Percentiles rank a stretch among this genome's conserved stretches.
phyloP scores from a whole-genome alignment of 305 asterid species.

The Ilex paraguariensis region DNA sequence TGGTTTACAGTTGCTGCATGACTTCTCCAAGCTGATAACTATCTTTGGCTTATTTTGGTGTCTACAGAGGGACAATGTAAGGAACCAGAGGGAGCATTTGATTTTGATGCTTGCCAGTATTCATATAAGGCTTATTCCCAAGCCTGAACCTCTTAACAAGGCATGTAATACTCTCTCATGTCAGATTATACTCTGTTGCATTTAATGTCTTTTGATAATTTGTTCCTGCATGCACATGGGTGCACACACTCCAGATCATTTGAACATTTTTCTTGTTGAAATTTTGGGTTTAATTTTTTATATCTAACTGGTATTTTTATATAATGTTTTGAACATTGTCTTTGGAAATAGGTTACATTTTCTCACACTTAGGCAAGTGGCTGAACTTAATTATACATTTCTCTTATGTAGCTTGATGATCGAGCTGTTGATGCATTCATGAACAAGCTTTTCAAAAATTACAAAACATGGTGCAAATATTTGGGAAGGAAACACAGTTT shows the following conservation, averaged over 20 bases:
- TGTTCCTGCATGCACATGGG: no score
- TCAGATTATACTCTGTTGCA: background rate
- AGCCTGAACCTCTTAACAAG: conserved; percentile 77
- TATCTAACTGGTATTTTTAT: conserved; percentile 7
- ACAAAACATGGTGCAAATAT: conserved; percentile 97
- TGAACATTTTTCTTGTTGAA: background rate
- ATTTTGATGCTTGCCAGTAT: conserved; percentile 79
- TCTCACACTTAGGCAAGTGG: conserved; percentile 3
- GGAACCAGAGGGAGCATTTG: conserved; percentile 97
- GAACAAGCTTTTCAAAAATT: conserved; percentile 94
- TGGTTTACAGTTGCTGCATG: conserved; percentile 9
- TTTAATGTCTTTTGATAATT: no score
- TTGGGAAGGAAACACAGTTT: conserved; percentile 94
- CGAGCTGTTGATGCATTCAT: conserved; percentile 93
- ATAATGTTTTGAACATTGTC: background rate
- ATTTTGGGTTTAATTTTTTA: background rate
- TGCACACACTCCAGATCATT: background rate
- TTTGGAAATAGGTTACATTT: no score
- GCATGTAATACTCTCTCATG: conserved; percentile 31
- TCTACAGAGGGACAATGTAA: conserved; percentile 87
- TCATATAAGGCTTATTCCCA: conserved; percentile 86
- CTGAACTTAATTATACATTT: conserved; percentile 3
- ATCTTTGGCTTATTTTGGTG: conserved; percentile 14
- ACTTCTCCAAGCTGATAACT: conserved; percentile 19
- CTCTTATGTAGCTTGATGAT: conserved; percentile 65